phyloP scores from a whole-genome alignment of 2,329 filamentous ascomycete species.

The Colletotrichum musicola region DNA sequence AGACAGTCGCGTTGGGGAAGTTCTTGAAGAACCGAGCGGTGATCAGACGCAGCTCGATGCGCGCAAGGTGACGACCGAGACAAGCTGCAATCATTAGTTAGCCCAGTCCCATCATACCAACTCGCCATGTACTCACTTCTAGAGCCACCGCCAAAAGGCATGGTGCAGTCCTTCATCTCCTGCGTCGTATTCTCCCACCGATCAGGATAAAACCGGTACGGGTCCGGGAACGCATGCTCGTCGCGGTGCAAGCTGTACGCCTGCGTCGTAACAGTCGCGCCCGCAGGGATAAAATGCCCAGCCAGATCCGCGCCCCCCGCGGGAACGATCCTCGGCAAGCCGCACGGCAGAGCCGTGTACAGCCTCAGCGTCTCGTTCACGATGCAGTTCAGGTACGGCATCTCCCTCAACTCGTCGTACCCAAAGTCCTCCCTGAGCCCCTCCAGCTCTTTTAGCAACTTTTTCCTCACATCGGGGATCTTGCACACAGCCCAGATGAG shows the following conservation, averaged over 20 bases:
- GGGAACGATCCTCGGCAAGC: conserved; percentile 56
- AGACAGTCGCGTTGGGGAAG: conserved; percentile 52
- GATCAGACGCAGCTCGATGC: conserved; percentile 67
- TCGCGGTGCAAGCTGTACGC: conserved; percentile 61
- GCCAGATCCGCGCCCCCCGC: conserved; percentile 52
- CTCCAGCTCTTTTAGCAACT: conserved; percentile 51
- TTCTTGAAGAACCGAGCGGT: conserved; percentile 65
- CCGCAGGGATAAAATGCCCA: conserved; percentile 55
- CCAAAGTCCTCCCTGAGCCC: conserved; percentile 41
- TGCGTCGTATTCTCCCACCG: conserved; percentile 35
- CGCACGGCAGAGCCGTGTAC: conserved; percentile 54
- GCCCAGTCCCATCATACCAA: neutral
- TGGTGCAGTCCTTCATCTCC: conserved; percentile 61
- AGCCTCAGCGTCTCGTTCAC: conserved; percentile 61
- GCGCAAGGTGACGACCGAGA: conserved; percentile 68
- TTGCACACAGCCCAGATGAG: conserved; percentile 56
- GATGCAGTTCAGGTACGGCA: conserved; percentile 57
- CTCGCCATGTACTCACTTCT: neutral
- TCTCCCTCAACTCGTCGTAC: conserved; percentile 49
- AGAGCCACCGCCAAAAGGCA: conserved; percentile 65
- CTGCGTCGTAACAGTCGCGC: conserved; percentile 56
- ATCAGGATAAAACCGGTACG: conserved; percentile 44
- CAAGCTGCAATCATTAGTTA: conserved; percentile 49
- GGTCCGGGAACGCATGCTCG: conserved; percentile 54
- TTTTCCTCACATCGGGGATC: conserved; percentile 46